Evolutionary conservation across 805 yeast species (phyloP), one percentile per base, ranked within the genome.

Genomic region (Cyberlindnera misumaiensis): DNA sequence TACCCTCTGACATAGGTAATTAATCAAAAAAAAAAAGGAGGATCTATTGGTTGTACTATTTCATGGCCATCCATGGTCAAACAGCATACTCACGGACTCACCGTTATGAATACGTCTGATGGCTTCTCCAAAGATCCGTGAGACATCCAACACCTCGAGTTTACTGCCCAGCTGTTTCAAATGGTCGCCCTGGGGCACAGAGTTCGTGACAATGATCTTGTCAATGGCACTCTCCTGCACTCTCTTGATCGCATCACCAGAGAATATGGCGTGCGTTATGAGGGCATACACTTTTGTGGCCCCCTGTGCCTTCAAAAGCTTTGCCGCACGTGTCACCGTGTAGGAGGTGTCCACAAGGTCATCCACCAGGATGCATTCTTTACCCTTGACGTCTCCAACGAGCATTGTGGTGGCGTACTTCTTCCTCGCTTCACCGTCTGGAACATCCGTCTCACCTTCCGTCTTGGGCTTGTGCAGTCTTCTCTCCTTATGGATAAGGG

Each of bases 31-130:
- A n/a, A n/a, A n/a, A n/a, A n/a, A n/a, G n/a, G n/a, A n/a, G n/a
- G n/a, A n/a, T n/a, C n/a, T n/a, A n/a, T n/a, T n/a, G n/a, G n/a
- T n/a, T n/a, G n/a, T n/a, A n/a, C n/a, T 20, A 8, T 20, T 22
- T 9, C 26, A 51, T 39, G 51, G 49, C 64, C 68, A 64, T 7
- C 70, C 94, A 50, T 84, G 89, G 52, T 88, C 96, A 63, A 89
- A 93, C 44, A 93, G 68, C 85, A 87, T 83, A 14, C 95, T 82
- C 13, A 93, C 95, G 12, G 90, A 79, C 66, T 93, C 99, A 49
- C 99, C 99, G 51, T 93, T 93, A 61, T 93, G 95, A 36, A 93
- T 90, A 60, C 99, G 73, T 59, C 99, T 73, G 32, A 93, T 87
- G 2, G 97, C 90, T 62, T 93, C 99, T 13, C 94, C 96, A 51